Evolutionary conservation across 2,329 filamentous ascomycete species (phyloP).

Genomic region (Talaromyces sp.): DNA sequence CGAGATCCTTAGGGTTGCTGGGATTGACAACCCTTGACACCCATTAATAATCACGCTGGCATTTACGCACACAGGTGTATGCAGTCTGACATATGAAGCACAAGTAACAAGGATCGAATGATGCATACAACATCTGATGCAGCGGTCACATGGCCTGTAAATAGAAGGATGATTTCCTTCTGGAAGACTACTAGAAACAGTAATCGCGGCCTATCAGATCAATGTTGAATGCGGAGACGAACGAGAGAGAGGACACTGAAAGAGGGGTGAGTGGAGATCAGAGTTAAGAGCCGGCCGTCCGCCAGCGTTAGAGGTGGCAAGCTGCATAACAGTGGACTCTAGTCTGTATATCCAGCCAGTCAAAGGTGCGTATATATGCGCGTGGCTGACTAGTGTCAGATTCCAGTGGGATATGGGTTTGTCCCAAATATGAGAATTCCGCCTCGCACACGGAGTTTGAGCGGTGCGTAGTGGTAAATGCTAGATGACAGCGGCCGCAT

Average conservation of each 20-base stretch:
- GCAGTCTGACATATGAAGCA: not conserved
- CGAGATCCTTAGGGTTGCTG: not conserved
- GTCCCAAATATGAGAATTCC: not conserved
- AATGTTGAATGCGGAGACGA: not conserved
- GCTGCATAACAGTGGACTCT: not conserved
- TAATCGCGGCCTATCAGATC: not conserved
- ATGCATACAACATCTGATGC: not conserved
- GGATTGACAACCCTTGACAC: not conserved
- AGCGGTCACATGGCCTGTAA: not conserved
- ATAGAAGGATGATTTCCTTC: not conserved
- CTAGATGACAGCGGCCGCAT: not conserved
- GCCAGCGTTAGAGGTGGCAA: not conserved
- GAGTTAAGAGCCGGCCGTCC: not conserved
- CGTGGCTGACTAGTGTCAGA: conserved; percentile 7
- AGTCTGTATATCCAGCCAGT: not conserved
- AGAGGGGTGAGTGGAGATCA: not conserved
- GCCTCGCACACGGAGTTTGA: not conserved
- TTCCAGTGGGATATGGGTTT: not conserved
- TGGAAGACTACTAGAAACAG: not conserved
- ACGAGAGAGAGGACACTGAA: not conserved
- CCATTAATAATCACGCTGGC: not conserved
- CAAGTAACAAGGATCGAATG: not conserved
- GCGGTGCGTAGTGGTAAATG: not conserved
- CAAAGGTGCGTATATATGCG: not conserved
- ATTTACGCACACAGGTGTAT: not conserved